Evolutionary conservation across 305 asterid genomes (phyloP).

Genomic region (Solanum hybrid): DNA sequence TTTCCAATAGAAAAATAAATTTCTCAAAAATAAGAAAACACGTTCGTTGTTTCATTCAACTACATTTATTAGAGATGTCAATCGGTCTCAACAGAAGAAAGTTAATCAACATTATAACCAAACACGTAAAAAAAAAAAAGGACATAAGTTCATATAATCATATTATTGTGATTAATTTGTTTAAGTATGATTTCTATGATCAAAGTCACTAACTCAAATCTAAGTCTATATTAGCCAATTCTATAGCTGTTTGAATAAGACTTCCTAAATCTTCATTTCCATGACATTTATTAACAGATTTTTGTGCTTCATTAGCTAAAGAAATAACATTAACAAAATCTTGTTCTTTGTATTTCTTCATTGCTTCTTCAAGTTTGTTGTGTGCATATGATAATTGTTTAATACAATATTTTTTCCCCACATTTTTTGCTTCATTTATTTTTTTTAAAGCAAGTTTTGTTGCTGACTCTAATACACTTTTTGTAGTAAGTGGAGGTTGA

Average conservation of each 20-base stretch:
- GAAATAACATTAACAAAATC: not conserved
- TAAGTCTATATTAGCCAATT: not conserved
- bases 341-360: not conserved
- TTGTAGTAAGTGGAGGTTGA: not conserved
- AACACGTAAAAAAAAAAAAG: too few relatives aligned
- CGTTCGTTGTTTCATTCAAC: too few relatives aligned
- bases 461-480: not conserved
- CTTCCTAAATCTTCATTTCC: not conserved
- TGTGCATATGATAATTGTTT: not conserved
- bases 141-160: not conserved
- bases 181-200: not conserved
- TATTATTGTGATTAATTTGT: not conserved
- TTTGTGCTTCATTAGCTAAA: not conserved
- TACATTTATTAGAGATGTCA: not conserved
- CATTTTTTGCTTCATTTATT: not conserved
- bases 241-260: not conserved
- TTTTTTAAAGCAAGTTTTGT: not conserved
- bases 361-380: not conserved
- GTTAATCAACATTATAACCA: not conserved
- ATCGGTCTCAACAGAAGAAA: not conserved
- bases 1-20: too few relatives aligned
- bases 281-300: not conserved
- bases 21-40: not conserved
- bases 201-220: too few relatives aligned
- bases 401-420: not conserved